Percentiles rank a stretch among this genome's conserved stretches.
These are phyloP conservation scores for Termitomyces sp. DNA, from an alignment of 768 basidiomycete genomes.

Conservation along the genomic window DNA sequence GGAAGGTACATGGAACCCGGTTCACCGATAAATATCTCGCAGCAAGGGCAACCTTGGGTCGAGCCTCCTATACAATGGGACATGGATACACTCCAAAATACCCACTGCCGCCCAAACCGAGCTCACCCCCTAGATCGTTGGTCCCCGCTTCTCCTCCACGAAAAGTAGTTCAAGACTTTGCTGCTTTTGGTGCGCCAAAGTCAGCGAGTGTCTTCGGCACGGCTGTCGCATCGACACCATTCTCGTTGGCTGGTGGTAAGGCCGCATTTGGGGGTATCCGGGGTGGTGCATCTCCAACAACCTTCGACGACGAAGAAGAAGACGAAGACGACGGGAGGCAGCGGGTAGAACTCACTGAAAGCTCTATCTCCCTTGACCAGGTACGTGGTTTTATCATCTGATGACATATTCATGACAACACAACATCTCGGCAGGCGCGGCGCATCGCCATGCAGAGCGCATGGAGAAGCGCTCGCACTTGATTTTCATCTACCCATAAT, in stretches of 20 bases:
- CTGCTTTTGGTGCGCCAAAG: slow-evolving; percentile 74
- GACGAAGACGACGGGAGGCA: slow-evolving; percentile 68
- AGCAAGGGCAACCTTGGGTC: slow-evolving; percentile 54
- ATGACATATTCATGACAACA: neutral
- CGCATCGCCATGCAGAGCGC: slow-evolving; percentile 89
- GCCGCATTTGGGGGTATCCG: slow-evolving; percentile 84
- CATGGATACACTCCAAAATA: slow-evolving; percentile 43
- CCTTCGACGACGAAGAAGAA: slow-evolving; percentile 61
- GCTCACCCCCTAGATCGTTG: slow-evolving; percentile 33
- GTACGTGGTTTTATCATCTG: slow-evolving; percentile 32
- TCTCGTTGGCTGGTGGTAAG: slow-evolving; percentile 73
- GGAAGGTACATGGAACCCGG: slow-evolving; percentile 86
- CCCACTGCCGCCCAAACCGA: slow-evolving; percentile 34
- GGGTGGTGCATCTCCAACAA: slow-evolving; percentile 24
- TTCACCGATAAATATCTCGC: slow-evolving; percentile 96
- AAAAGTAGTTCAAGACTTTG: slow-evolving; percentile 86
- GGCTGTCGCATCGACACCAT: slow-evolving; percentile 74
- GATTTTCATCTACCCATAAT: slow-evolving; percentile 10
- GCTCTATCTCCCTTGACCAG: slow-evolving; percentile 90
- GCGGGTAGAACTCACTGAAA: slow-evolving; percentile 72
- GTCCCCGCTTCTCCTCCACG: slow-evolving; percentile 66
- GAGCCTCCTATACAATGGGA: slow-evolving; percentile 47
- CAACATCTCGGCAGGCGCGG: slow-evolving; percentile 46
- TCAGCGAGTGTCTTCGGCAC: slow-evolving; percentile 80
- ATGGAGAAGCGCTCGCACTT: slow-evolving; percentile 69